Base-by-base conservation (phyloP, 2,329 filamentous ascomycete genomes). In the Arthrinium phaeospermum region DNA sequence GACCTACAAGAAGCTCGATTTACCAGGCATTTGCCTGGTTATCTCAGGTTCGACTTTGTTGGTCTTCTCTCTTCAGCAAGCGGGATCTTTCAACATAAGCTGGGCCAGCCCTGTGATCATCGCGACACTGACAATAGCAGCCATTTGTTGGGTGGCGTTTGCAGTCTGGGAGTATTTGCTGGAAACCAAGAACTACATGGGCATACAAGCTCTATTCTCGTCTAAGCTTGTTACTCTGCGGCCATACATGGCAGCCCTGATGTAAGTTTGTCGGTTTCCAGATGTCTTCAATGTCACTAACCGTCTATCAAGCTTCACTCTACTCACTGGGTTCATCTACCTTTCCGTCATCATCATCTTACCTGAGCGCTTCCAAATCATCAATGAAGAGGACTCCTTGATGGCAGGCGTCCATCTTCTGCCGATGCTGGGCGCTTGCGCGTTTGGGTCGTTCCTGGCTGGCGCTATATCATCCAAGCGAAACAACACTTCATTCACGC, bases 291-390 rank as follows among this genome's bases (percentile, higher is more conserved):
- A 47, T n/a, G 24, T 45, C 12, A 14, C 67, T 68, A n/a, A 68
- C 67, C 14, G 71, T 37, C n/a, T 41, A 5, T 4, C 22, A 69
- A 90, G 88, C 22, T 85, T 87, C 37, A 90, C 89, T 2, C 80
- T 91, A 22, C 82, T 91, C 24, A 87, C 86, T 0, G 89, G 89
- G 1, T 90, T 88, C 70, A 83, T 86, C 0, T 91, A 90, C 73
- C 86, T 91, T 30, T 82, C 87, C 5, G 83, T 90, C n/a, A 85
- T 89, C 16, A 86, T 91, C 71, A 85, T 87, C 45, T 84, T 92
- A 5, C 90, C 90, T 0, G 88, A 91, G 74, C 82, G 89, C 8
- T 89, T 91, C 69, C 89, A 91, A 73, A 87, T 91, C 49, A 86
- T 91, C 70, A 87, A 90, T 74, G 82, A 81, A 7, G 84, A 90